Conservation (phyloP, 1,284 basidiomycete genomes). For the Boletus smithii region DNA sequence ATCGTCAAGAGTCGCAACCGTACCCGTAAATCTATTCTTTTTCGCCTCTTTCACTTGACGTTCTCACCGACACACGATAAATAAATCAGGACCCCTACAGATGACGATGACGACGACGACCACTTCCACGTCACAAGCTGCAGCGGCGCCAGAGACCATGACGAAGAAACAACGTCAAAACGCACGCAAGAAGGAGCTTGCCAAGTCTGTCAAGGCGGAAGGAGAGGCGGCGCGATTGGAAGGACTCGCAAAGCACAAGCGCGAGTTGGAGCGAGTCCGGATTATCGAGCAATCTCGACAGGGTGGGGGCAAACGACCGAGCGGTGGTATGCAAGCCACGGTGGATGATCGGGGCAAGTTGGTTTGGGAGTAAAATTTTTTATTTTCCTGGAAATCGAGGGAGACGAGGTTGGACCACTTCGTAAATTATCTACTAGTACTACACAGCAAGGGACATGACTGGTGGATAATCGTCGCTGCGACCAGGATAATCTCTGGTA, state of each 20-base stretch:
- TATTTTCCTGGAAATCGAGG: not conserved
- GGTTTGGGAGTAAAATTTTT: slow-evolving; percentile 47
- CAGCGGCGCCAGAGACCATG: slow-evolving; percentile 41
- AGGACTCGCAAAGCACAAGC: slow-evolving; percentile 55
- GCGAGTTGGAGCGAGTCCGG: slow-evolving; percentile 52
- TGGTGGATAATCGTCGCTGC: slow-evolving; percentile 13
- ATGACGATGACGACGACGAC: slow-evolving; percentile 15
- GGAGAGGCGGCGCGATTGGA: slow-evolving; percentile 52
- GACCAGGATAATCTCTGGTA: slow-evolving; percentile 13
- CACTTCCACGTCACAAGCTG: slow-evolving; percentile 18
- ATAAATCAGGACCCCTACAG: slow-evolving; percentile 19
- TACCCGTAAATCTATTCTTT: slow-evolving; percentile 39
- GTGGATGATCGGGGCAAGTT: slow-evolving; percentile 51
- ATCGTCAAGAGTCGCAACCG: slow-evolving; percentile 59
- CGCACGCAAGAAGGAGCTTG: slow-evolving; percentile 52
- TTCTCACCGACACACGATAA: no score
- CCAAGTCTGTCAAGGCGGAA: slow-evolving; percentile 55
- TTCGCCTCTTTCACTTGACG: not conserved
- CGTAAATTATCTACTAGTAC: slow-evolving; percentile 23
- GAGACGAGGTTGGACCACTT: slow-evolving; percentile 4
- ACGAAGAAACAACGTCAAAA: slow-evolving; percentile 73
- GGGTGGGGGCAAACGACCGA: slow-evolving; percentile 33
- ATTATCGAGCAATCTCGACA: slow-evolving; percentile 49
- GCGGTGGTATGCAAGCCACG: slow-evolving; percentile 55
- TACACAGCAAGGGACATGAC: slow-evolving; percentile 10